Percentiles rank a stretch among this genome's conserved stretches.
These are phyloP conservation scores for Wickerhamomyces rabaulensis DNA, from an alignment of 805 yeast species.

Conservation along the genomic window DNA sequence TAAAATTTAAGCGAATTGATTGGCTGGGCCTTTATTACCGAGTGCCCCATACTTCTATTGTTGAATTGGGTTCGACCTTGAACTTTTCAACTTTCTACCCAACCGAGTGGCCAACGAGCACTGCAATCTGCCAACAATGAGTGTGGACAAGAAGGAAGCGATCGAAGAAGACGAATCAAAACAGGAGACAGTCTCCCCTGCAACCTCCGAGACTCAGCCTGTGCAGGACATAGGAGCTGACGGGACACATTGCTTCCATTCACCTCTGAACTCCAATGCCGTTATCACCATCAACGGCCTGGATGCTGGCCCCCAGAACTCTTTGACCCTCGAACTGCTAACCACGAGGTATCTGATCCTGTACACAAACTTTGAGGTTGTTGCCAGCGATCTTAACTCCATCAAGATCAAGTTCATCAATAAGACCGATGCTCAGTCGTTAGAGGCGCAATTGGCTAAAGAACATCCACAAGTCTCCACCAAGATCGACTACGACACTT, in stretches of 20 bases:
- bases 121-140: not conserved
- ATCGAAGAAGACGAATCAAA: not conserved
- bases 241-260: constrained; percentile 11
- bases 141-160: not conserved
- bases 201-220: not conserved
- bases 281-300: constrained; percentile 12
- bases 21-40: not conserved
- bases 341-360: not conserved
- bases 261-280: constrained; percentile 23
- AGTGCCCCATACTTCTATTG: not conserved
- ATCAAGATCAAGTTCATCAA: constrained; percentile 16
- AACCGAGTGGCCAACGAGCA: not conserved
- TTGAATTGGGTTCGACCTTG: not conserved
- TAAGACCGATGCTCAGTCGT: constrained; percentile 13
- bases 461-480: constrained; percentile 5
- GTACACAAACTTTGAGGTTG: constrained; percentile 7
- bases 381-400: constrained; percentile 2
- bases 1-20: not conserved
- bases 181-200: not conserved
- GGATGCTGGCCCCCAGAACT: not conserved
- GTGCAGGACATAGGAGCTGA: not conserved
- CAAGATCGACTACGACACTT: constrained; percentile 21
- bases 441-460: constrained; percentile 3
- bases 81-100: not conserved
- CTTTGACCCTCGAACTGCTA: constrained; percentile 2